Conservation (phyloP, 2,329 filamentous ascomycete genomes). For the Didymella pinodella region DNA sequence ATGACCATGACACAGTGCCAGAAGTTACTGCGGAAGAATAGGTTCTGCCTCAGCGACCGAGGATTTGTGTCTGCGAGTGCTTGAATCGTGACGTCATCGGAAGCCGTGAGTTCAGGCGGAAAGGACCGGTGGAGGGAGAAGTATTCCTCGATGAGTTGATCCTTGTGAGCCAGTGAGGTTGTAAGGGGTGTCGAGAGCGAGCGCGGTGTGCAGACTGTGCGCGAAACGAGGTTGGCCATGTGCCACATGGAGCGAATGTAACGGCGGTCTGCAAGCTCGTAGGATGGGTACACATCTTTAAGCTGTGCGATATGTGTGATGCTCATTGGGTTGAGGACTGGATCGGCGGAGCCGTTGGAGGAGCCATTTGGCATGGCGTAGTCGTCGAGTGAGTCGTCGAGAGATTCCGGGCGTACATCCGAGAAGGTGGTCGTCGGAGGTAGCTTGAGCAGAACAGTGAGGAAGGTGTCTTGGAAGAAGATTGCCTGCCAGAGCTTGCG, state of each 20-base stretch:
- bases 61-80: conserved; percentile 67
- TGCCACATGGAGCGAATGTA: conserved; percentile 82
- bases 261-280: conserved; percentile 49
- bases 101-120: conserved; percentile 73
- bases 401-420: conserved; percentile 77
- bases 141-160: conserved; percentile 74
- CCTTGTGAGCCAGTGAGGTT: conserved; percentile 72
- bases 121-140: conserved; percentile 76
- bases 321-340: conserved; percentile 61
- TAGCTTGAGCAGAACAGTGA: conserved; percentile 78
- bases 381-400: conserved; percentile 71
- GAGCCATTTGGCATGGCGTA: conserved; percentile 69
- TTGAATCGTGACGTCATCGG: conserved; percentile 68
- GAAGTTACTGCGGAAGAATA: conserved; percentile 83
- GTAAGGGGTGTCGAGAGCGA: conserved; percentile 77
- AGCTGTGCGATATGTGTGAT: conserved; percentile 58
- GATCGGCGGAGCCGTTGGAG: conserved; percentile 46
- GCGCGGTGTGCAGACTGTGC: conserved; percentile 76
- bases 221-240: conserved; percentile 78
- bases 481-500: conserved; percentile 85
- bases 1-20: conserved; percentile 84
- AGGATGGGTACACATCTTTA: conserved; percentile 49
- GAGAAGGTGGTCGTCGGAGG: conserved; percentile 81
- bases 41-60: conserved; percentile 74
- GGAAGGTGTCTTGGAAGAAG: conserved; percentile 80